A percentile compares a stretch with the other conserved stretches of the same genome.
Conservation (phyloP, 345 rosid species). For the Hibiscus syriacus region DNA sequence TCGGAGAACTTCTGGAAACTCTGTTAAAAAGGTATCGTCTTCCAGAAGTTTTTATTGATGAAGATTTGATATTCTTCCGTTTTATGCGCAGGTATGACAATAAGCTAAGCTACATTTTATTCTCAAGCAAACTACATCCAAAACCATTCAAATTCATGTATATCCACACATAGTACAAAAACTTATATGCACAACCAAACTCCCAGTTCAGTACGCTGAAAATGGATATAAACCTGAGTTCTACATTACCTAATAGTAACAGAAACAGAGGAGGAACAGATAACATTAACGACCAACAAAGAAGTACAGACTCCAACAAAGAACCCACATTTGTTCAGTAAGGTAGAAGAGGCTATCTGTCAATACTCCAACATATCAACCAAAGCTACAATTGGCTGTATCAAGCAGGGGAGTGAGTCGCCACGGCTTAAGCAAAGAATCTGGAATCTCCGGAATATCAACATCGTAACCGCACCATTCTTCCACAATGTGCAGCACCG, state of each 20-base stretch:
- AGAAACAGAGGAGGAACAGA: neutral
- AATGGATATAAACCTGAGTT: neutral
- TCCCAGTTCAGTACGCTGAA: neutral
- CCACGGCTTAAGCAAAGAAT: slow-evolving; percentile 50
- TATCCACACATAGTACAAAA: neutral
- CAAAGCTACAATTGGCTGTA: slow-evolving; percentile 44
- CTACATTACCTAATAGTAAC: neutral
- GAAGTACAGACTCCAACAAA: neutral
- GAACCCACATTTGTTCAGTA: neutral
- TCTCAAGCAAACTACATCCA: neutral
- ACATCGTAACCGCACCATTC: slow-evolving; percentile 49
- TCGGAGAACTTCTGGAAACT: too few species aligned
- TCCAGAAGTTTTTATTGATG: too few species aligned
- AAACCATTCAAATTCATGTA: neutral
- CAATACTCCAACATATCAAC: slow-evolving; percentile 37
- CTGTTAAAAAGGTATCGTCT: too few species aligned
- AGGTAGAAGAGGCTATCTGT: neutral
- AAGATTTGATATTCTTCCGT: too few species aligned
- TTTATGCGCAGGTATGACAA: too few species aligned
- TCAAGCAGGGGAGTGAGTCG: slow-evolving; percentile 43
- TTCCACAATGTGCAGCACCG: slow-evolving; percentile 51
- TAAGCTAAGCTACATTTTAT: too few species aligned
- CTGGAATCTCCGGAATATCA: slow-evolving; percentile 73
- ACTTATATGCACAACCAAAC: neutral
- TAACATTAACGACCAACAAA: neutral